Evolutionary conservation across 768 basidiomycete genomes (phyloP), one percentile per base, ranked within the genome.

Genomic region (Suillus cothurnatus): DNA sequence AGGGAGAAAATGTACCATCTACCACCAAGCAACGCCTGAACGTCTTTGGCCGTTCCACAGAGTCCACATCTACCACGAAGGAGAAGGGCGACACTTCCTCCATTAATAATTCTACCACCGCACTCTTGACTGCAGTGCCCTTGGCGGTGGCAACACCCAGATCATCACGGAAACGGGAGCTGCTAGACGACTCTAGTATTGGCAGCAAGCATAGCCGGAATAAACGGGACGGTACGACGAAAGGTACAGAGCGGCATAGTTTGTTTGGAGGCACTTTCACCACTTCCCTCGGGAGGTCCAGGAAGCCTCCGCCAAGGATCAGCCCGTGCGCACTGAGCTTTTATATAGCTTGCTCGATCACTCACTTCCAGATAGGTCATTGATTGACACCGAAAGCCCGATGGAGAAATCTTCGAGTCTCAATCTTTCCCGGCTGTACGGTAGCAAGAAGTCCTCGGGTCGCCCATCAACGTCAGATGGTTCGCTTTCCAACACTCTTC

Each of bases 281-380:
- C 14, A 84, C 86, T 1, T 79, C 88, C 6, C 71, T 92, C 62
- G 86, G 88, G 34, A 90, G 89, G 74, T 78, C 81, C 47, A 80
- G 95, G 68, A 96, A 97, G 74, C 95, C 95, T 0, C 84, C 94
- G 0, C 94, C 93, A 21, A 85, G 85, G 75, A 88, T 88, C 68
- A 85, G 88, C 28, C 71, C 80, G 90, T 90, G 72, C 71, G 89
- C 81, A 23, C 68, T 70, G 64, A 39, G 61, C n/a, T 53, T 60
- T 68, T 61, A 49, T n/a, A n/a, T 62, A 12, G 14, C 43, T 62
- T 34, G 38, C 31, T 61, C 57, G 17, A 64, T 41, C 64, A 26
- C n/a, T 31, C 23, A 9, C 32, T 14, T 4, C 1, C 17, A 21
- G 26, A 45, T 63, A 81, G 75, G 62, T 75, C 75, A 8, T 23